A percentile compares a stretch with the other conserved stretches of the same genome.
Conservation (phyloP, 2,329 filamentous ascomycete species). For the Sporothrix luriei region DNA sequence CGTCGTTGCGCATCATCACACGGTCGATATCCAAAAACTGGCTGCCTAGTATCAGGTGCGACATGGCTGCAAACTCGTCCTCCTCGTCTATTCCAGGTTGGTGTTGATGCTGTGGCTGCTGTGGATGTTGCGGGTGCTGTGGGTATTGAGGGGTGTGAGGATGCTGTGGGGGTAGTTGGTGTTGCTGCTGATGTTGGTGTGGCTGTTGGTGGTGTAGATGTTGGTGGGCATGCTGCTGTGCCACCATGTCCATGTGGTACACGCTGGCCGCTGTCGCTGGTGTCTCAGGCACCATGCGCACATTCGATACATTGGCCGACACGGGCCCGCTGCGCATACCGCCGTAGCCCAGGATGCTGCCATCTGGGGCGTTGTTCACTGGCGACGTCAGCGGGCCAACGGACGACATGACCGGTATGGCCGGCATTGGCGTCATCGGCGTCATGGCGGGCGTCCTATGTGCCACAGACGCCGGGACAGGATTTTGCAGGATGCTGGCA, state of each 20-base stretch:
- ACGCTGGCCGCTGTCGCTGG: background rate
- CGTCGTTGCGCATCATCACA: slow-evolving; percentile 35
- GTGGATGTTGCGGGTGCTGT: slow-evolving; percentile 3
- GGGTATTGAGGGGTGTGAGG: background rate
- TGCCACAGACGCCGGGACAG: background rate
- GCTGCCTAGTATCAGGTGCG: slow-evolving; percentile 38
- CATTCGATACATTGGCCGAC: slow-evolving; percentile 16
- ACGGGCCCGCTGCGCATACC: slow-evolving; percentile 9
- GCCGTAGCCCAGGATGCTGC: slow-evolving; percentile 5
- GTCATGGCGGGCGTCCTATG: slow-evolving; percentile 6
- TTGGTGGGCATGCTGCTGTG: slow-evolving; percentile 8
- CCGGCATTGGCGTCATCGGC: too few species aligned
- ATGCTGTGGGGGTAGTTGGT: background rate
- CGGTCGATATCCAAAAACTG: slow-evolving; percentile 38
- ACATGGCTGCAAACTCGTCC: slow-evolving; percentile 40
- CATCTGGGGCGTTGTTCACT: background rate
- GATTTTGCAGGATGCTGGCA: slow-evolving; percentile 15
- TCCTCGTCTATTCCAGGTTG: slow-evolving; percentile 15
- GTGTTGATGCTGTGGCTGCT: background rate
- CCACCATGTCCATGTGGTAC: slow-evolving; percentile 12
- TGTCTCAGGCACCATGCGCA: slow-evolving; percentile 14
- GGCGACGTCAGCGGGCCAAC: slow-evolving; percentile 1
- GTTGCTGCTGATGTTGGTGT: background rate
- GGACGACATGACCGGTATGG: background rate
- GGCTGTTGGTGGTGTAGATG: background rate